phyloP scores from a whole-genome alignment of 164 flowering plant genomes.

The Chloranthus sessilifolius region DNA sequence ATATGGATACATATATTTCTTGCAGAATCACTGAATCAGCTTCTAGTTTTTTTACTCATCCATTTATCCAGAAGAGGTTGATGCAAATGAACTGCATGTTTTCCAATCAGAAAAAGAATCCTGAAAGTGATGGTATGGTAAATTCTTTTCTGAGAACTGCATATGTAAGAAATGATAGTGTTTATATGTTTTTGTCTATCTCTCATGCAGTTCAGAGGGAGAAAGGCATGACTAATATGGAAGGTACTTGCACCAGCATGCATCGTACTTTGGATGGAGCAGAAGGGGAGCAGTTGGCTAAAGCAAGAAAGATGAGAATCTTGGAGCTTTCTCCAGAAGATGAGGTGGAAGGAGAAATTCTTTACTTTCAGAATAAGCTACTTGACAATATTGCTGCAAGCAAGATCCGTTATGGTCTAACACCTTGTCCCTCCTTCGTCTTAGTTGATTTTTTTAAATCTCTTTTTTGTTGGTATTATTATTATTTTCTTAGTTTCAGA shows the following conservation, averaged over 20 bases:
- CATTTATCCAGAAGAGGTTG: slow-evolving; percentile 41
- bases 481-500: neutral
- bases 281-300: slow-evolving; percentile 35
- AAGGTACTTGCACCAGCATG: slow-evolving; percentile 25
- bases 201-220: slow-evolving; percentile 32
- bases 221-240: slow-evolving; percentile 15
- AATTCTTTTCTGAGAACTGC: slow-evolving; percentile 1
- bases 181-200: slow-evolving; percentile 8
- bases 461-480: neutral
- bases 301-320: slow-evolving; percentile 43
- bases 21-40: slow-evolving; percentile 31
- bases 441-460: neutral
- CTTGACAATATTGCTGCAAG: slow-evolving; percentile 44
- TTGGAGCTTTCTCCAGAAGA: slow-evolving; percentile 61
- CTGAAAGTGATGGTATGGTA: slow-evolving; percentile 40
- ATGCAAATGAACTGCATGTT: slow-evolving; percentile 22
- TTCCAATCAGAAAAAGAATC: slow-evolving; percentile 11
- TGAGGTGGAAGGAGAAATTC: slow-evolving; percentile 87
- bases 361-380: slow-evolving; percentile 69
- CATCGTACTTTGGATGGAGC: slow-evolving; percentile 17
- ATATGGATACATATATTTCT: too few relatives aligned
- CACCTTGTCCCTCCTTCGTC: slow-evolving; percentile 12
- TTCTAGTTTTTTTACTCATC: slow-evolving; percentile 38
- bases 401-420: slow-evolving; percentile 54
- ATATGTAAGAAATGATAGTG: neutral